Base-by-base conservation (phyloP, 768 basidiomycete species). In the Pleurotus eryngii region DNA sequence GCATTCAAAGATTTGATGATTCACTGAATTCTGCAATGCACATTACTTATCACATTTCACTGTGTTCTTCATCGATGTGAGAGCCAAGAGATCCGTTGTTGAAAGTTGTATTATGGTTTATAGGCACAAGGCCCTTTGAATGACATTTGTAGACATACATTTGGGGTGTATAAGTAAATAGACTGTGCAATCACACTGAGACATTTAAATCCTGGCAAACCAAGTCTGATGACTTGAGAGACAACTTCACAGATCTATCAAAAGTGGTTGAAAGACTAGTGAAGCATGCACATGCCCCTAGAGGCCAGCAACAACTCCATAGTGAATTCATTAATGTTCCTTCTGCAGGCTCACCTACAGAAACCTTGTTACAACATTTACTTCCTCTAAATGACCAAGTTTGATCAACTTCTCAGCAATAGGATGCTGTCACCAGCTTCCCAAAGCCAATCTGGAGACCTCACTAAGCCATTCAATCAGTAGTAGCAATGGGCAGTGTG, bases 401-500 rank as follows among this genome's bases (percentile, higher is more conserved):
- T 86, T 82, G 81, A 81, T 77, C 80, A 81, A 73, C 83, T 85
- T 55, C 59, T 65, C 63, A 65, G 71, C 74, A 70, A 74, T 66
- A 70, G 66, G 65, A 66, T 74, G 70, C 74, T 72, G 74, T 77
- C 69, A 66, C 74, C 73, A 70, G 81, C 79, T 84, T 76, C 76
- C 77, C 79, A 75, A 82, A 82, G 84, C 79, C 83, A 77, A 86
- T 89, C 84, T 83, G 80, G 78, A 87, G 83, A 82, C 83, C 87
- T 87, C 86, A 87, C 86, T 86, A 88, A 88, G 85, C n/a, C 87
- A 84, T 87, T 89, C 87, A 86, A 89, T 89, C 84, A 82, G 87
- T 89, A 87, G 86, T 89, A 87, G 87, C 82, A 85, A 87, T 84
- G 81, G 86, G 87, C 84, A 83, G 87, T 88, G 86, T 88, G 85